phyloP scores from a whole-genome alignment of 2,329 filamentous ascomycete genomes.

The Ophiosphaerella korrae region DNA sequence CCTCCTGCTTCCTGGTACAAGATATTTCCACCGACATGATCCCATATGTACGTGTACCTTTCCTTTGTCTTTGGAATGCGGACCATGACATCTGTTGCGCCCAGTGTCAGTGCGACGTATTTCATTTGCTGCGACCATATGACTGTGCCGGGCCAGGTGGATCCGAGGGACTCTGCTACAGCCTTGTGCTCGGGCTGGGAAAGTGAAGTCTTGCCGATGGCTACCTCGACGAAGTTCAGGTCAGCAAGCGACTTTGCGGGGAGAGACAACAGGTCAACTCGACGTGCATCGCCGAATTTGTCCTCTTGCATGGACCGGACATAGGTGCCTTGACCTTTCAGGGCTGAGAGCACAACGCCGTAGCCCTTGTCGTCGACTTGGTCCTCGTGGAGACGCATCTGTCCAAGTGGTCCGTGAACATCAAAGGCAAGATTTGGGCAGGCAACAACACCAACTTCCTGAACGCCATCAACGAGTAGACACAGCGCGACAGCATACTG shows the following conservation, averaged over 20 bases:
- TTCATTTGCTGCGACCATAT: constrained; percentile 61
- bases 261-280: constrained; percentile 29
- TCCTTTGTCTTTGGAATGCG: constrained; percentile 52
- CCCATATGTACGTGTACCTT: constrained; percentile 59
- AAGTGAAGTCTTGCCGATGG: constrained; percentile 46
- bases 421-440: constrained; percentile 64
- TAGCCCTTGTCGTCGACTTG: constrained; percentile 51
- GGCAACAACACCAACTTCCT: constrained; percentile 64
- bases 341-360: constrained; percentile 53
- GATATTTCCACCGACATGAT: constrained; percentile 60
- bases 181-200: constrained; percentile 45
- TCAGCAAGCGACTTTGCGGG: constrained; percentile 33
- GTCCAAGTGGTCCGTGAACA: constrained; percentile 22
- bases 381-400: constrained; percentile 41
- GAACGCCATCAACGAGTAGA: constrained; percentile 61
- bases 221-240: constrained; percentile 55
- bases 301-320: constrained; percentile 47
- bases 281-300: constrained; percentile 39
- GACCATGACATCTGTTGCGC: constrained; percentile 56
- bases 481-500: constrained; percentile 68
- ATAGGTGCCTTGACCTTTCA: constrained; percentile 53
- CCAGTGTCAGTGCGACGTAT: constrained; percentile 58
- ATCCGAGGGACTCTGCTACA: constrained; percentile 46
- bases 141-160: constrained; percentile 55
- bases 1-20: constrained; percentile 58